Conservation (phyloP, 257 asterid species). For the Forsythia suspensa region DNA sequence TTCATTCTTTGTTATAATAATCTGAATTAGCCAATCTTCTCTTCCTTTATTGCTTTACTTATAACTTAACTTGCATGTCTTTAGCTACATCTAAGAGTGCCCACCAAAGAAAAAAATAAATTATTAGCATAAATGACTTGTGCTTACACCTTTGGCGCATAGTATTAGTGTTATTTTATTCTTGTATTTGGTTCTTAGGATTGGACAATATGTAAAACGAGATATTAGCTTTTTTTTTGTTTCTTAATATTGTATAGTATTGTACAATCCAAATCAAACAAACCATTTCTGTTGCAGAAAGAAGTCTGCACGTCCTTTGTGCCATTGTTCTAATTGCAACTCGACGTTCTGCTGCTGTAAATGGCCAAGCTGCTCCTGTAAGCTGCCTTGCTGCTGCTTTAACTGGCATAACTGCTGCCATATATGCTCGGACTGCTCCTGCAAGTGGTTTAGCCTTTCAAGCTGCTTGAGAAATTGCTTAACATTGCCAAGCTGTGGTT, state of each 20-base stretch:
- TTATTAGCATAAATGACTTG: background rate
- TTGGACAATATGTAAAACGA: background rate
- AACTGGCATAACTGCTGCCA: constrained; percentile 28
- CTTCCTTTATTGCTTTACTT: background rate
- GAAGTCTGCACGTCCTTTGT: constrained; percentile 32
- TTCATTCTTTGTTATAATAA: constrained; percentile 17
- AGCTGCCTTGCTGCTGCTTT: constrained; percentile 22
- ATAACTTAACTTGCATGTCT: constrained; percentile 15
- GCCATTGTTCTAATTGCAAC: constrained; percentile 32
- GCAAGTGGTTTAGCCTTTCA: constrained; percentile 26
- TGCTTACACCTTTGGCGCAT: background rate
- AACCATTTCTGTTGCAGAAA: constrained; percentile 39
- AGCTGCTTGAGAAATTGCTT: background rate
- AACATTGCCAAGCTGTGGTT: constrained; percentile 3
- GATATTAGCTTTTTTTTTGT: background rate
- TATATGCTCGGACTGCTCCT: constrained; percentile 31
- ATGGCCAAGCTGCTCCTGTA: constrained; percentile 21
- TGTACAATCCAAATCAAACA: background rate
- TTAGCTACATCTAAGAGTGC: constrained; percentile 7
- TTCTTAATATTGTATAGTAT: background rate
- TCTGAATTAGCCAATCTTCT: background rate
- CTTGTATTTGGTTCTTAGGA: background rate
- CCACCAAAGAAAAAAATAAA: background rate
- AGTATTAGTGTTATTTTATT: background rate
- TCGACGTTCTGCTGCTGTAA: constrained; percentile 26